These are phyloP conservation scores for Claviceps cyperi DNA, from an alignment of 2,329 filamentous ascomycete genomes.

Conservation along the genomic window DNA sequence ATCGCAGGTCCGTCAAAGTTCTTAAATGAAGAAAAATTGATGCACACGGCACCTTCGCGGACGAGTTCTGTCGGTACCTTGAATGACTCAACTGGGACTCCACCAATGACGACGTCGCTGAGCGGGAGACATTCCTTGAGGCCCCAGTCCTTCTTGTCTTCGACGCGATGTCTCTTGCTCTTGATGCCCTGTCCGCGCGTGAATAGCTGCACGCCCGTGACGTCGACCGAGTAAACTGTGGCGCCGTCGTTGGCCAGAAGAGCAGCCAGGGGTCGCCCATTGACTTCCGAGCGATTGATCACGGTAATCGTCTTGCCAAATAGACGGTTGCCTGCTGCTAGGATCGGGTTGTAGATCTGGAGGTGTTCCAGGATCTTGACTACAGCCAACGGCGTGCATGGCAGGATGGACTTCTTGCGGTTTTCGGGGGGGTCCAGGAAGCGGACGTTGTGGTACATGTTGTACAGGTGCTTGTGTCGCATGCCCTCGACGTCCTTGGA, in stretches of 20 bases:
- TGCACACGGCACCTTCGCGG: constrained; percentile 86
- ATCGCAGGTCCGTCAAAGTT: constrained; percentile 78
- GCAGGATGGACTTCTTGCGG: constrained; percentile 77
- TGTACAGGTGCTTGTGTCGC: constrained; percentile 87
- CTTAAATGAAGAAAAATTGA: constrained; percentile 93
- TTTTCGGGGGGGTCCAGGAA: constrained; percentile 72
- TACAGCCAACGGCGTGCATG: constrained; percentile 88
- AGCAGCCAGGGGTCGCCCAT: constrained; percentile 81
- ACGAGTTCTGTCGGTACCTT: constrained; percentile 78
- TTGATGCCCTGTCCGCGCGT: constrained; percentile 78
- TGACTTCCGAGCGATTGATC: constrained; percentile 92
- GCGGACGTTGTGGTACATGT: constrained; percentile 98
- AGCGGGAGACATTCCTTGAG: constrained; percentile 70
- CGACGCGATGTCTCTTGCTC: constrained; percentile 72
- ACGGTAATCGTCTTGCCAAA: constrained; percentile 92
- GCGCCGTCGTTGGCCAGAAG: constrained; percentile 93
- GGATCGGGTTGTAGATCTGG: constrained; percentile 89
- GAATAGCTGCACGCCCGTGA: constrained; percentile 84
- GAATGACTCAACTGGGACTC: constrained; percentile 76
- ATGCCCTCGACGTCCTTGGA: constrained; percentile 93
- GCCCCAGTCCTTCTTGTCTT: constrained; percentile 66
- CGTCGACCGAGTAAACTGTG: constrained; percentile 85
- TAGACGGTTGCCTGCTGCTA: constrained; percentile 82
- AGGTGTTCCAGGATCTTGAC: constrained; percentile 96
- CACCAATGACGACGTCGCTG: constrained; percentile 89